Percentiles rank a stretch among this genome's conserved stretches.
Evolutionary conservation across 1,139 yeast genomes (phyloP).

Genomic region (Blastobotrys indianensis): DNA sequence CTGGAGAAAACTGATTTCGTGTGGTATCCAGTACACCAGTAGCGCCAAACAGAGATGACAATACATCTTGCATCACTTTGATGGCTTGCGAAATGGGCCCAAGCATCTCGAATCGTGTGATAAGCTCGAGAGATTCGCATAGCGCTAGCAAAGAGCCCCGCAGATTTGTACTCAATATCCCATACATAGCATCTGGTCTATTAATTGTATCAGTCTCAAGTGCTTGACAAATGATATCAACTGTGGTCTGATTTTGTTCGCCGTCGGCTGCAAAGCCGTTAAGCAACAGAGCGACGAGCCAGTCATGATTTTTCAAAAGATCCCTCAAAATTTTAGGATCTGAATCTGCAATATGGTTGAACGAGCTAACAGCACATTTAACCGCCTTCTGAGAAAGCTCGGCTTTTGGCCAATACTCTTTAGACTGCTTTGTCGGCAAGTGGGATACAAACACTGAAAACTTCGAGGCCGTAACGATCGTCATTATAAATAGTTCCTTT

Average conservation of each 20-base stretch:
- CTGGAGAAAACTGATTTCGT: conserved; percentile 23
- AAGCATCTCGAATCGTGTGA: conserved; percentile 45
- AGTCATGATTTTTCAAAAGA: conserved; percentile 35
- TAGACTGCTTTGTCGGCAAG: conserved; percentile 18
- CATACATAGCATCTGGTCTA: conserved; percentile 63
- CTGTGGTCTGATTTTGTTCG: conserved; percentile 41
- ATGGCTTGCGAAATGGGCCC: conserved; percentile 77
- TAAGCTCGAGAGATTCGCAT: conserved; percentile 41
- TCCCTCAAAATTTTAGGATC: conserved; percentile 42
- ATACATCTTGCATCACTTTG: conserved; percentile 67
- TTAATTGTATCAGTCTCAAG: conserved; percentile 60
- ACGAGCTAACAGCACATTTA: conserved; percentile 12
- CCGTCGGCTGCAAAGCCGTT: conserved; percentile 24
- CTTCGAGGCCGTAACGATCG: conserved; percentile 14
- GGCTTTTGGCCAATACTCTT: conserved; percentile 18
- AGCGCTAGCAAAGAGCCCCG: conserved; percentile 45
- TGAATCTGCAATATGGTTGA: conserved; percentile 35
- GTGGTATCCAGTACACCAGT: conserved; percentile 44
- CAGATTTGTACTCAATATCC: conserved; percentile 43
- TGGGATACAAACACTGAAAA: conserved; percentile 19
- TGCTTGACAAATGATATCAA: conserved; percentile 67
- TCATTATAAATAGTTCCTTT: conserved; percentile 10
- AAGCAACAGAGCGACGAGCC: conserved; percentile 21
- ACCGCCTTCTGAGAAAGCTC: conserved; percentile 16
- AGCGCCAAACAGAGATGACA: conserved; percentile 60